Conservation (phyloP, 2,329 filamentous ascomycete genomes). For the Pseudogymnoascus sp. region DNA sequence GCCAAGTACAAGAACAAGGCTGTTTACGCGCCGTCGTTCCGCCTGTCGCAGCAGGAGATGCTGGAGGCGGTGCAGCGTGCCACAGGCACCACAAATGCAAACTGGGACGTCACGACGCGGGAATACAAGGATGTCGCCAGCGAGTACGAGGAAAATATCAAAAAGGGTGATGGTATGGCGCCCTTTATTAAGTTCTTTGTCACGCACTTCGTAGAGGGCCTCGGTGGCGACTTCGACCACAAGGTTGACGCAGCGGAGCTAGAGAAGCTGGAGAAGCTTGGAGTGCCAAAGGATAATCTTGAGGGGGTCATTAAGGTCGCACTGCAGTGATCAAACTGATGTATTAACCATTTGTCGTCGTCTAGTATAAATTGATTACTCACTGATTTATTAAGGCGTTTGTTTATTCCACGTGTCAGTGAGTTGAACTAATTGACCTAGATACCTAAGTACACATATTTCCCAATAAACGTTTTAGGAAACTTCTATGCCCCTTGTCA, state of each 20-base stretch:
- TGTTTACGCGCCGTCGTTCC: constrained; percentile 38
- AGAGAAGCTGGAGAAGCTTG: neutral
- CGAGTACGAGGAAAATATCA: neutral
- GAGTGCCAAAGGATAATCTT: neutral
- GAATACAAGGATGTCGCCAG: neutral
- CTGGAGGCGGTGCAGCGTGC: constrained; percentile 23
- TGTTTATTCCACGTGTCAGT: neutral
- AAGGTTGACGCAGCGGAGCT: neutral
- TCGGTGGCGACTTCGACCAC: neutral
- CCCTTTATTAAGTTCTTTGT: neutral
- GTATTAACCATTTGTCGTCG: neutral
- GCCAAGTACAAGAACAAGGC: constrained; percentile 34
- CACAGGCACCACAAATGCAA: constrained; percentile 20
- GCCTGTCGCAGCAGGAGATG: constrained; percentile 43
- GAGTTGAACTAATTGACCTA: neutral
- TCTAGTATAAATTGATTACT: neutral
- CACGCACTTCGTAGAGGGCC: constrained; percentile 3
- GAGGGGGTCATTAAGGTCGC: neutral
- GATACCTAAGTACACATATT: no score
- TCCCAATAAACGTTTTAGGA: no score
- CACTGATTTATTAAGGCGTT: neutral
- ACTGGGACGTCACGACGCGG: constrained; percentile 5
- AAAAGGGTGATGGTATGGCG: constrained; percentile 1
- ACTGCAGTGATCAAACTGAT: neutral
- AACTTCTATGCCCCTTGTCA: no score